Evolutionary conservation across 2,329 filamentous ascomycete genomes (phyloP), one percentile per base, ranked within the genome.

Genomic region (Colletotrichum abscissum): DNA sequence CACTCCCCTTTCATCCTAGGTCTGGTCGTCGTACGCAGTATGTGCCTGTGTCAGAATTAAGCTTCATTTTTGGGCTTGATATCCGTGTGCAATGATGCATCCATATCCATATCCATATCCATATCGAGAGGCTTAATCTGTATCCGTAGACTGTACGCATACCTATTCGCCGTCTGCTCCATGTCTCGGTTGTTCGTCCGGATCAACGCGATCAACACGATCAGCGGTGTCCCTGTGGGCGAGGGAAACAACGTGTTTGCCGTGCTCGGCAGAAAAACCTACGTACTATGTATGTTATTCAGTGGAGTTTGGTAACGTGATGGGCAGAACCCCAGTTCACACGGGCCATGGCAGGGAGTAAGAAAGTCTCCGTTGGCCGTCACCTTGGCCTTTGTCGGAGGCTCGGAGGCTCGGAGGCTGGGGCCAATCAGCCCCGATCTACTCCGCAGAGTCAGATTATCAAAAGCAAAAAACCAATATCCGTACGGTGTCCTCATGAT

Each of bases 201-300:
- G 65, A 68, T 68, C 69, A 72, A 60, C 63, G 49, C 12, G 69
- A 71, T 71, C 63, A 63, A 16, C 64, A 28, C 26, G 26, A 71
- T 71, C 68, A 67, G 63, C 64, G 64, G 46, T 56, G 33, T 19
- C 49, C 22, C 22, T 24, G 57, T 67, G 63, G 69, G 64, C 12
- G 64, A 58, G 35, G 55, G 38, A 24, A 42, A 58, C 46, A 54
- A 38, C 26, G 26, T 26, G 26, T 26, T 26, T 26, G 26, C 26
- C 26, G 26, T 26, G 26, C 26, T 26, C 26, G 26, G 26, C 26
- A 26, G 26, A 26, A 26, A 26, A 26, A 26, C 26, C 26, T 26
- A 26, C 26, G 26, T 26, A 26, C 26, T 26, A 26, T 26, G 26
- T 26, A 68, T 52, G 69, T 38, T 69, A 68, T 63, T 69, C 64